Evolutionary conservation across 2,329 filamentous ascomycete species (phyloP).

Genomic region (Emydomyces testavorans): DNA sequence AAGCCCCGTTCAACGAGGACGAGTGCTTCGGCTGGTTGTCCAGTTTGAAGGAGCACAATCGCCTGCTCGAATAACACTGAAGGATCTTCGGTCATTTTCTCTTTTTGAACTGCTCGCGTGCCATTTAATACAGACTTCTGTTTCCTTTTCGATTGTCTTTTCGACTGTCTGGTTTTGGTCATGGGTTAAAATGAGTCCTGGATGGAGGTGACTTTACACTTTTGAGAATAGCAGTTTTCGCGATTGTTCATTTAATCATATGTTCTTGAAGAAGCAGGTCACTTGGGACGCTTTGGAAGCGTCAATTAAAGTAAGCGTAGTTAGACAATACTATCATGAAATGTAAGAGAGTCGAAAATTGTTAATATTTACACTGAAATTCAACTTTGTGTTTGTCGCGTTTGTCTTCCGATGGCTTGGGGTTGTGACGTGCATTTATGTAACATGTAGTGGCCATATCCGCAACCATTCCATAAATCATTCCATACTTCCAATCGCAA

Average conservation of each 20-base stretch:
- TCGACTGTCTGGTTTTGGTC: constrained; percentile 44
- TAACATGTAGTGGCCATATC: too few relatives aligned
- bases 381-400: constrained; percentile 5
- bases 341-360: too few relatives aligned
- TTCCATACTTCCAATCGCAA: too few relatives aligned
- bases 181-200: constrained; percentile 29
- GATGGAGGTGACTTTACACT: too few relatives aligned
- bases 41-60: constrained; percentile 46
- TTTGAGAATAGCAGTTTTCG: too few relatives aligned
- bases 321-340: too few relatives aligned
- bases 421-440: too few relatives aligned
- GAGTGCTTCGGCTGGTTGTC: constrained; percentile 48
- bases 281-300: too few relatives aligned
- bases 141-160: constrained; percentile 32
- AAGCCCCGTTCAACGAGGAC: constrained; percentile 45
- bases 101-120: constrained; percentile 29
- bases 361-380: not conserved
- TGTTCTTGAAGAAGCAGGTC: too few relatives aligned
- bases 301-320: too few relatives aligned
- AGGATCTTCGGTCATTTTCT: constrained; percentile 41
- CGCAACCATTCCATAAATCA: too few relatives aligned
- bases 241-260: too few relatives aligned
- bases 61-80: constrained; percentile 48
- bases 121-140: constrained; percentile 36
- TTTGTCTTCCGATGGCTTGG: constrained; percentile 7